Evolutionary conservation across 1,139 yeast species (phyloP), one percentile per base, ranked within the genome.

Genomic region (Torulaspora globosa): DNA sequence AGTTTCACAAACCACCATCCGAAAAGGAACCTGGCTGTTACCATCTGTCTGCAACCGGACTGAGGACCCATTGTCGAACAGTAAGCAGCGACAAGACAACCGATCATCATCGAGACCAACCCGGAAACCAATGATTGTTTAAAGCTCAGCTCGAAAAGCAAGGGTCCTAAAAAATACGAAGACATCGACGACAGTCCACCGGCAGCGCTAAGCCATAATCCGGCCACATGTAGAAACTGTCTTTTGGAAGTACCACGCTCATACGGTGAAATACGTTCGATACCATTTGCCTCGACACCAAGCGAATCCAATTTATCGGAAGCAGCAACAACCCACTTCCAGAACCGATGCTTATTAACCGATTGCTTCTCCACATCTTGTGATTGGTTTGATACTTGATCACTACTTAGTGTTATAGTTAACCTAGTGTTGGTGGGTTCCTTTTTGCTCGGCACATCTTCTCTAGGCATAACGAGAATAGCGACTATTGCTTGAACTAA

Each of bases 141-240:
- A 54, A 84, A 79, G 3, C 87, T 84, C 15, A 87, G 69, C 2
- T 76, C 84, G 59, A 77, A 87, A 5, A 84, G 61, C 40, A 84
- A 64, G 0, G 95, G 87, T 0, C 94, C 94, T 41, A 85, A 67
- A 49, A 84, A 79, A 58, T 77, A 87, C 1, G 92, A 79, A 0
- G 95, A 83, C 86, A 86, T 84, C 1, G 95, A 84, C 5, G 94
- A 82, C 28, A 87, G 69, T 0, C 95, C 90, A 46, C 95, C 94
- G 52, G 89, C 76, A 0, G 90, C 96, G 30, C 90, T 80, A 27
- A 84, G 63, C 96, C 96, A 87, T 41, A 86, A 73, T 1, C 95
- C 90, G 12, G 77, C 68, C 14, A 85, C 87, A 16, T 81, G 74
- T 6, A 82, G 44, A 41, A 81, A 71, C 48, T 80, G 82, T 37